Percentiles rank a stretch among this genome's conserved stretches.
phyloP scores from a whole-genome alignment of 164 flowering plant genomes.

The Euptelea pleiosperma region DNA sequence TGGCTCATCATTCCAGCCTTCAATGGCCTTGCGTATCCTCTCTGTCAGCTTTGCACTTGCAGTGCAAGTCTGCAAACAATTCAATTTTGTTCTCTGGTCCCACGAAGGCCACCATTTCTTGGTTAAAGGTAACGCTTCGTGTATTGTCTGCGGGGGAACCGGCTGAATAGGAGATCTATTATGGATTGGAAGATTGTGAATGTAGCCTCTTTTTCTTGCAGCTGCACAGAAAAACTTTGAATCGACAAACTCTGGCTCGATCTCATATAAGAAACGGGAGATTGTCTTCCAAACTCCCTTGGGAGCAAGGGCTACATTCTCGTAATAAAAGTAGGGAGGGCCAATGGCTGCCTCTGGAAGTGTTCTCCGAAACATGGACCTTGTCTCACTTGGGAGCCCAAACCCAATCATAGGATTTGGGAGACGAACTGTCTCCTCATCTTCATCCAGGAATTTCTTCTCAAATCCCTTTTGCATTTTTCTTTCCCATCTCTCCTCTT shows the following conservation, averaged over 20 bases:
- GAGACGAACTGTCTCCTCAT: conserved; percentile 39
- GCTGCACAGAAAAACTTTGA: conserved; percentile 81
- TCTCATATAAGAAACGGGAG: conserved; percentile 62
- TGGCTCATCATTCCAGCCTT: conserved; percentile 50
- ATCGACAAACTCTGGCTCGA: conserved; percentile 91
- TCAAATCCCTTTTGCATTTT: conserved; percentile 24
- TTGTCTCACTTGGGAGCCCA: conserved; percentile 52
- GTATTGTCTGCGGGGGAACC: conserved; percentile 63
- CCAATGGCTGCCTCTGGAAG: conserved; percentile 69
- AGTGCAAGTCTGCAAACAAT: conserved; percentile 66
- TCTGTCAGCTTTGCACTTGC: conserved; percentile 80
- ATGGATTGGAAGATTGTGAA: conserved; percentile 79
- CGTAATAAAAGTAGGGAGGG: conserved; percentile 88
- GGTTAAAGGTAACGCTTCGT: conserved; percentile 73
- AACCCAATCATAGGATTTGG: conserved; percentile 84
- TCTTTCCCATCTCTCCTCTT: conserved; percentile 25
- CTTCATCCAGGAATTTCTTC: conserved; percentile 27
- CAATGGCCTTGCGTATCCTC: conserved; percentile 62
- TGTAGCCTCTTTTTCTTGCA: conserved; percentile 85
- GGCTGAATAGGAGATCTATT: conserved; percentile 68
- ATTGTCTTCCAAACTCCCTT: conserved; percentile 88
- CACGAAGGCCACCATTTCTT: conserved; percentile 93
- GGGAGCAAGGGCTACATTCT: conserved; percentile 90
- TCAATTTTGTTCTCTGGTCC: conserved; percentile 75
- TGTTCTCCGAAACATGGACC: conserved; percentile 23